Evolutionary conservation across 208 protist species (phyloP).

Genomic region (Leishmania aethiopica): DNA sequence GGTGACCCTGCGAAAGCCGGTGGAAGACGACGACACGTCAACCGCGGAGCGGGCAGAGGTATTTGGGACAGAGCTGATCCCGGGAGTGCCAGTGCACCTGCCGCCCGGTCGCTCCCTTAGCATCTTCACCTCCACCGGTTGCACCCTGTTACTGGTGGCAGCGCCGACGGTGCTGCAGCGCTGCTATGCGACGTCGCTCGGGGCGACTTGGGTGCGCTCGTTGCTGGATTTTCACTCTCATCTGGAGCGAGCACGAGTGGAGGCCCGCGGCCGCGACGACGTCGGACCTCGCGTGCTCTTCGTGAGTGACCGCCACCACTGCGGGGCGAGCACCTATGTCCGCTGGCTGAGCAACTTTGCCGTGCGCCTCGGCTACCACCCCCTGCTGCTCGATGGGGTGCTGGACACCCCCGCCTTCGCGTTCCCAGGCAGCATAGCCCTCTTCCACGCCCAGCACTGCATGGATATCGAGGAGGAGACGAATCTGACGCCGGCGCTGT

Average conservation of each 20-base stretch:
- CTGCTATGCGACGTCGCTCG: slow-evolving; percentile 45
- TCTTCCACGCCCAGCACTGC: slow-evolving; percentile 60
- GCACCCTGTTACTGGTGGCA: slow-evolving; percentile 47
- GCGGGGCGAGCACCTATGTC: slow-evolving; percentile 58
- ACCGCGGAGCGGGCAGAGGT: slow-evolving; percentile 48
- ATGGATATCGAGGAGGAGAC: slow-evolving; percentile 67
- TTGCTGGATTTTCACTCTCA: slow-evolving; percentile 64
- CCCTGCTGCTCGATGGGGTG: slow-evolving; percentile 57
- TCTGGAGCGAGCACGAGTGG: slow-evolving; percentile 50
- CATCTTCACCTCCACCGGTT: slow-evolving; percentile 69
- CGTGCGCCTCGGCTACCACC: slow-evolving; percentile 68
- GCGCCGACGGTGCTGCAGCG: slow-evolving; percentile 49
- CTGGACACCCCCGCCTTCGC: slow-evolving; percentile 44
- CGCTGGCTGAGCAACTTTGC: slow-evolving; percentile 56
- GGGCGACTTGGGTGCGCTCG: slow-evolving; percentile 51
- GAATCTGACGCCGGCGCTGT: slow-evolving; percentile 51
- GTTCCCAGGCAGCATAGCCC: slow-evolving; percentile 41
- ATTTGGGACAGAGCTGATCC: slow-evolving; percentile 52
- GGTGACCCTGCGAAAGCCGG: slow-evolving; percentile 35
- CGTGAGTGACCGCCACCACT: slow-evolving; percentile 46
- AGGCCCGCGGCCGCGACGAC: slow-evolving; percentile 34
- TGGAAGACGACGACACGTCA: slow-evolving; percentile 13
- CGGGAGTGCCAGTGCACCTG: slow-evolving; percentile 51
- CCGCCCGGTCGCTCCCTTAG: slow-evolving; percentile 38
- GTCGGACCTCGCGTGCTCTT: slow-evolving; percentile 67